Conservation (phyloP, 768 basidiomycete species). For the Rhodosporidiobolus odoratus region DNA sequence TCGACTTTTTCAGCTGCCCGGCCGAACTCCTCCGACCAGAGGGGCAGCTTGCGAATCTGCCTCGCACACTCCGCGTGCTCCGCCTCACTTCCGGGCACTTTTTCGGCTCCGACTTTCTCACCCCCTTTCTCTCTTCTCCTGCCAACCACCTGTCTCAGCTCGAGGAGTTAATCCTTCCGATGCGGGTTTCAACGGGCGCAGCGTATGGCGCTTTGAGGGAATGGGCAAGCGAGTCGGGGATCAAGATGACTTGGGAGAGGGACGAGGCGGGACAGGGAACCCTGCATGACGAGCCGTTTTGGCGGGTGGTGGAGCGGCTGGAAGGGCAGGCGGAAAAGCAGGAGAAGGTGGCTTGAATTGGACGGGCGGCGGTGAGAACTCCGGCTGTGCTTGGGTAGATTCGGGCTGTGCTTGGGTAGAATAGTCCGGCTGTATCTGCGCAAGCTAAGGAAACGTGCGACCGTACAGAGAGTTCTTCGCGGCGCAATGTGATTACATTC, state of each 20-base stretch:
- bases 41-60: neutral
- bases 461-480: no score
- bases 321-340: neutral
- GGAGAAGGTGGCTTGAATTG: no score
- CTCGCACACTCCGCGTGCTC: neutral
- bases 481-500: no score
- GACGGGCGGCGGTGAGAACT: no score
- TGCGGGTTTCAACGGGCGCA: neutral
- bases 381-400: no score
- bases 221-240: neutral
- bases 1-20: neutral
- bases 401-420: no score
- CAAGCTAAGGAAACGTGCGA: no score
- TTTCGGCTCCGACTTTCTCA: constrained; percentile 5
- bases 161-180: constrained; percentile 11
- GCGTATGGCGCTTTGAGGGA: neutral
- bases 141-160: neutral
- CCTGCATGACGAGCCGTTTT: neutral
- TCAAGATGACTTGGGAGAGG: neutral
- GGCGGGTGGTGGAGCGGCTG: neutral
- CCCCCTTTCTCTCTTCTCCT: neutral
- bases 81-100: constrained; percentile 10
- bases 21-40: no score
- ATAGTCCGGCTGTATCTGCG: no score
- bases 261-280: constrained; percentile 8